Evolutionary conservation across 306 rosid species (phyloP).

Genomic region (Acmispon strigosus): DNA sequence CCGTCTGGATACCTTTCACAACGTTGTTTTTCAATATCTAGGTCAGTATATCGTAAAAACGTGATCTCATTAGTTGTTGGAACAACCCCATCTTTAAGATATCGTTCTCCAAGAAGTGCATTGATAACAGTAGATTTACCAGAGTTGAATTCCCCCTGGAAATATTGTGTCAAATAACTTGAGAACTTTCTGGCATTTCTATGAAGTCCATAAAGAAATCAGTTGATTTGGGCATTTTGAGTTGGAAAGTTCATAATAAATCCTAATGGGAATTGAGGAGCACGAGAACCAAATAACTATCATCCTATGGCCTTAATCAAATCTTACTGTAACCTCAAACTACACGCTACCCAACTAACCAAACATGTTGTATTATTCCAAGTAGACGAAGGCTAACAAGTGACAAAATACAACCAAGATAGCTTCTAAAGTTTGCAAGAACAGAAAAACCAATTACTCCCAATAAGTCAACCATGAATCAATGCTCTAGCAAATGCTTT

Average conservation of each 20-base stretch:
- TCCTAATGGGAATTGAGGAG: neutral
- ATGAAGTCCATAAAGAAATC: neutral
- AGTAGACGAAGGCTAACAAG: slow-evolving; percentile 8
- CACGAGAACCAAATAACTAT: neutral
- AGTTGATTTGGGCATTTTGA: slow-evolving; percentile 1
- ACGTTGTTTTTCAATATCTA: slow-evolving; percentile 46
- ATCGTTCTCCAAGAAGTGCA: slow-evolving; percentile 92
- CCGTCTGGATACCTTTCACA: slow-evolving; percentile 95
- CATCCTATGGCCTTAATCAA: neutral
- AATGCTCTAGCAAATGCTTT: slow-evolving; percentile 1
- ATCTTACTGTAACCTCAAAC: neutral
- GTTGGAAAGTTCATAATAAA: neutral
- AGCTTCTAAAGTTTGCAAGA: neutral
- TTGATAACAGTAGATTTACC: slow-evolving; percentile 95
- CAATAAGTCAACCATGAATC: neutral
- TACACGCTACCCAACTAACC: neutral
- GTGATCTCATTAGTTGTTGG: slow-evolving; percentile 98
- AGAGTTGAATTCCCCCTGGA: slow-evolving; percentile 96
- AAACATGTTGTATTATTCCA: neutral
- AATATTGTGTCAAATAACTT: slow-evolving; percentile 19
- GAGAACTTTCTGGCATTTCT: slow-evolving; percentile 17
- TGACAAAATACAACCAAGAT: too few relatives aligned
- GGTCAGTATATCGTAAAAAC: slow-evolving; percentile 59
- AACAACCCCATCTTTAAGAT: slow-evolving; percentile 93
- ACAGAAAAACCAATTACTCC: slow-evolving; percentile 1